phyloP scores from a whole-genome alignment of 2,329 filamentous ascomycete species.

The Fusarium guadeloupense region DNA sequence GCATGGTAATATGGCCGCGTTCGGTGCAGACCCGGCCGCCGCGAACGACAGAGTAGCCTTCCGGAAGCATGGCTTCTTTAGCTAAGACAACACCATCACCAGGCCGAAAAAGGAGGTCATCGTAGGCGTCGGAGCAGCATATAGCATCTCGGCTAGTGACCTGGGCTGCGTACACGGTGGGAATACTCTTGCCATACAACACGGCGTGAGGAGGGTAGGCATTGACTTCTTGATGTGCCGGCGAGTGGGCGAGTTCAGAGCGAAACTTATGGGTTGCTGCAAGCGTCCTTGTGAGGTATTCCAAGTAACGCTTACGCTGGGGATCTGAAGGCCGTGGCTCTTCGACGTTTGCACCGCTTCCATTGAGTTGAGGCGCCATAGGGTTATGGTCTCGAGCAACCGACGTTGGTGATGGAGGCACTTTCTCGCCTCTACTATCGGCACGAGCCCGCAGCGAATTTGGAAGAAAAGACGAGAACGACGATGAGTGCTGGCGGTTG shows the following conservation, averaged over 20 bases:
- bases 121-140: slow-evolving; percentile 79
- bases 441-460: slow-evolving; percentile 56
- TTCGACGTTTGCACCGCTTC: slow-evolving; percentile 31
- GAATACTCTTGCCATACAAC: slow-evolving; percentile 86
- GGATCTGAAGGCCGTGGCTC: slow-evolving; percentile 39
- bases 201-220: slow-evolving; percentile 82
- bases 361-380: slow-evolving; percentile 42
- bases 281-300: slow-evolving; percentile 81
- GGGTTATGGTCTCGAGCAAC: slow-evolving; percentile 50
- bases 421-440: slow-evolving; percentile 54
- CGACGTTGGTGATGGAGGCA: slow-evolving; percentile 25
- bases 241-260: slow-evolving; percentile 71
- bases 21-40: slow-evolving; percentile 82
- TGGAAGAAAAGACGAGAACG: slow-evolving; percentile 60
- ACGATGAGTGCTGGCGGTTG: slow-evolving; percentile 51
- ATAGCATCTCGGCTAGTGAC: slow-evolving; percentile 80
- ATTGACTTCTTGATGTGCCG: slow-evolving; percentile 70
- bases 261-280: slow-evolving; percentile 79
- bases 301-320: slow-evolving; percentile 50
- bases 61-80: slow-evolving; percentile 83
- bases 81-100: slow-evolving; percentile 92
- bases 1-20: slow-evolving; percentile 84
- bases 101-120: slow-evolving; percentile 84
- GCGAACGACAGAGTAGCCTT: slow-evolving; percentile 77
- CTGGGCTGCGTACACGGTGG: slow-evolving; percentile 83